Percentiles rank a stretch among this genome's conserved stretches.
Conservation (phyloP, 1,284 basidiomycete genomes). For the Apiotrichum domesticum region DNA sequence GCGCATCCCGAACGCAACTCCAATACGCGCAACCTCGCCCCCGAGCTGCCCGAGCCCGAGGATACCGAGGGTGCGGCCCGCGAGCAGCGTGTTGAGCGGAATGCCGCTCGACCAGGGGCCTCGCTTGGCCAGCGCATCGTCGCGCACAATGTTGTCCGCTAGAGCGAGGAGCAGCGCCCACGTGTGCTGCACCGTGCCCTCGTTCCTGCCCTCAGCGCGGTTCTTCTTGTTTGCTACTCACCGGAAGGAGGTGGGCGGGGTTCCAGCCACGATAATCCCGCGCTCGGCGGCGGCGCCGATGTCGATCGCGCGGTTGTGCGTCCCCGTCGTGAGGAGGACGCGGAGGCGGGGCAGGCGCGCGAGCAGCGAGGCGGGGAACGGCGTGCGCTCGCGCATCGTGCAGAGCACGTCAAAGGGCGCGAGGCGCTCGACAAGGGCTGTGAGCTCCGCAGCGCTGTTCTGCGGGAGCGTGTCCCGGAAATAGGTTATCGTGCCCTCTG, state of each 20-base stretch:
- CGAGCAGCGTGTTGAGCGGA: conserved; percentile 17
- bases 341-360: conserved; percentile 56
- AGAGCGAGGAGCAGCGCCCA: conserved; percentile 60
- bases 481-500: conserved; percentile 32
- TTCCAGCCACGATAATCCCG: conserved; percentile 56
- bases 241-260: conserved; percentile 32
- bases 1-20: conserved; percentile 55
- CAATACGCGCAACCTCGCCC: conserved; percentile 50
- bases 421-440: conserved; percentile 52
- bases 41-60: conserved; percentile 59
- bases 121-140: conserved; percentile 47
- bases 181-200: conserved; percentile 43
- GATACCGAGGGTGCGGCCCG: conserved; percentile 55
- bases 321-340: conserved; percentile 58
- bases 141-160: conserved; percentile 51
- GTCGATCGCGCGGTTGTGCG: conserved; percentile 53
- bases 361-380: conserved; percentile 53
- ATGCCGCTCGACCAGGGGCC: conserved; percentile 13
- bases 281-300: conserved; percentile 47
- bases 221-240: background rate
- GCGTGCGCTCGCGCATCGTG: conserved; percentile 63
- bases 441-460: conserved; percentile 9
- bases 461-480: conserved; percentile 51
- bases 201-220: background rate
- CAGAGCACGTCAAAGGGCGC: conserved; percentile 56